Evolutionary conservation across 768 basidiomycete species (phyloP).

Genomic region (Boletus pseudopeckii): DNA sequence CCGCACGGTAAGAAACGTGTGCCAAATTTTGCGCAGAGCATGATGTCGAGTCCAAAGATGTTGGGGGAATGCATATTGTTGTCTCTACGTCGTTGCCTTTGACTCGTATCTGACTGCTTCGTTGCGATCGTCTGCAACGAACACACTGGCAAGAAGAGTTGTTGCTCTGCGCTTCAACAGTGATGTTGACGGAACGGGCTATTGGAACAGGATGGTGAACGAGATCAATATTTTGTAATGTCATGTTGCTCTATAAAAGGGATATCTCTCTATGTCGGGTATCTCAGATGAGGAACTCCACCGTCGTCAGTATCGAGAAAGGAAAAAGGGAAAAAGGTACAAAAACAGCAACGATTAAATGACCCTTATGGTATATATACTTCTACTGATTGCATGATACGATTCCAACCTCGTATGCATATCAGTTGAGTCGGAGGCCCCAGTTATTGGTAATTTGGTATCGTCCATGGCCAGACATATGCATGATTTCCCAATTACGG

Average conservation of each 20-base stretch:
- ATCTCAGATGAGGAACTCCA: neutral
- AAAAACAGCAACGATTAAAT: neutral
- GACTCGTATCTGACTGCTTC: neutral
- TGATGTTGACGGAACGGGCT: neutral
- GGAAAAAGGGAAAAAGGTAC: neutral
- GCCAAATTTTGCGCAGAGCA: neutral
- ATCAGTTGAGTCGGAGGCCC: neutral
- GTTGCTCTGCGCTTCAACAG: no score
- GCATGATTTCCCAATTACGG: slow-evolving; percentile 6
- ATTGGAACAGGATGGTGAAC: neutral
- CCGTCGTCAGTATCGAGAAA: neutral
- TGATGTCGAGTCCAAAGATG: neutral
- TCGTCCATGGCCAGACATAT: slow-evolving; percentile 3
- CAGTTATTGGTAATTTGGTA: neutral
- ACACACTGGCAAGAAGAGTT: neutral
- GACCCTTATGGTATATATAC: neutral
- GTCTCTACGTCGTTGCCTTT: neutral
- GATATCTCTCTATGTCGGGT: neutral
- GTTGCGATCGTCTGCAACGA: neutral
- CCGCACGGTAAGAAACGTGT: no score
- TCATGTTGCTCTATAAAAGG: neutral
- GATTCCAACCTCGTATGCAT: neutral
- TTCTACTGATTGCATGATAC: slow-evolving; percentile 1
- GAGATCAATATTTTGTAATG: neutral
- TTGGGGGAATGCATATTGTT: neutral